Conservation (phyloP, 768 basidiomycete genomes). For the Ephemerocybe angulata region DNA sequence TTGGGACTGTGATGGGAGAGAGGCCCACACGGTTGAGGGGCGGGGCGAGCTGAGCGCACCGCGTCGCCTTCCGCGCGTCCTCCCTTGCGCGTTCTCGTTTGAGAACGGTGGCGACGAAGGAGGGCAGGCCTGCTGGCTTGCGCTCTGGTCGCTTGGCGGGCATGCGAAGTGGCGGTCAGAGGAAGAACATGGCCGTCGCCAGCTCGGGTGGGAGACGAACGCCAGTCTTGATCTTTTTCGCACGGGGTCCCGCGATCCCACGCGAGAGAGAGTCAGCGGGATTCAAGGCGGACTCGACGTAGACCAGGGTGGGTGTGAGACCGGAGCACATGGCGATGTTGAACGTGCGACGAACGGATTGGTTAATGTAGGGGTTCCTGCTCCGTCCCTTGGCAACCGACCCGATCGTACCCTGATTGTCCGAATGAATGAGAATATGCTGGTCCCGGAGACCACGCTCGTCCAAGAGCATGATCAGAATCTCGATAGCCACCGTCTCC, state of each 20-base stretch:
- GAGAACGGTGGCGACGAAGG: too few relatives aligned
- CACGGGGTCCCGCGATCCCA: neutral
- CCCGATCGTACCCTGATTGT: constrained; percentile 36
- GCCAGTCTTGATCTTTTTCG: neutral
- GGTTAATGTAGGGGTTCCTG: constrained; percentile 27
- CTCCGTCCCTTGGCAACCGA: constrained; percentile 28
- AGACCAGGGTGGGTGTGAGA: constrained; percentile 5
- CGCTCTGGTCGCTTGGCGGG: too few relatives aligned
- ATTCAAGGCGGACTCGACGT: constrained; percentile 7
- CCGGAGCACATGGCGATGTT: constrained; percentile 1
- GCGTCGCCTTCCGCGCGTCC: too few relatives aligned
- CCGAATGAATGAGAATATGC: constrained; percentile 24
- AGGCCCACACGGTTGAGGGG: too few relatives aligned
- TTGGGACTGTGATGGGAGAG: too few relatives aligned
- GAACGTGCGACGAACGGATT: constrained; percentile 20
- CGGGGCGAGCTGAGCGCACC: too few relatives aligned
- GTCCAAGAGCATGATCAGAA: constrained; percentile 16
- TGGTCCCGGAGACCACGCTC: constrained; percentile 6
- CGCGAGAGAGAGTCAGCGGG: constrained; percentile 11
- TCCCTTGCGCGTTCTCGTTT: too few relatives aligned
- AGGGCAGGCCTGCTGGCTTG: too few relatives aligned
- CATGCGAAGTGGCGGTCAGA: neutral
- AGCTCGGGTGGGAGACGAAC: constrained; percentile 18
- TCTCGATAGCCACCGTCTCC: constrained; percentile 22
- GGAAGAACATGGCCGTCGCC: constrained; percentile 15